phyloP scores from a whole-genome alignment of 1,139 yeast genomes.

The Wickerhamomyces sp. region DNA sequence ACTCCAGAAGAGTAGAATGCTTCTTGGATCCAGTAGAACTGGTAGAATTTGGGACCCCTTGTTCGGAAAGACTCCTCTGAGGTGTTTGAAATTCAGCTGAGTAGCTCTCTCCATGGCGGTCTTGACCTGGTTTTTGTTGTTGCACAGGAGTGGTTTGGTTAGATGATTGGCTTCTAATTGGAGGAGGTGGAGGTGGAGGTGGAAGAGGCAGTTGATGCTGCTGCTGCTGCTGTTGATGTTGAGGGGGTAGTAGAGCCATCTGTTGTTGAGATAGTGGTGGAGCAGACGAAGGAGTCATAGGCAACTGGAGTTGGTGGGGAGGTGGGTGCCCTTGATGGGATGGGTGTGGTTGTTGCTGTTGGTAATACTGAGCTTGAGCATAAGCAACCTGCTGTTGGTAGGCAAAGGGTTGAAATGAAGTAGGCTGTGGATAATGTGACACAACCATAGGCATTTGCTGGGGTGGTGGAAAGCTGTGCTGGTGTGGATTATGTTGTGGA shows the following conservation, averaged over 20 bases:
- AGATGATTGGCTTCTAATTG: not conserved
- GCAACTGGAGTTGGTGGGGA: constrained; percentile 9
- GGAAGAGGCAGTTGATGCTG: constrained; percentile 10
- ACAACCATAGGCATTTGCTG: constrained; percentile 18
- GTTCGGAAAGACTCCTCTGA: constrained; percentile 14
- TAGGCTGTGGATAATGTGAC: constrained; percentile 14
- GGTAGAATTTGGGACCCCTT: constrained; percentile 5
- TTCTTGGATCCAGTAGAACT: constrained; percentile 2
- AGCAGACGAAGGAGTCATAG: constrained; percentile 12
- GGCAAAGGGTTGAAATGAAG: constrained; percentile 10
- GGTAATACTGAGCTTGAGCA: constrained; percentile 1
- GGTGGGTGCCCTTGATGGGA: no score
- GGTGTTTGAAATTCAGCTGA: constrained; percentile 19
- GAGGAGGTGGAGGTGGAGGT: not conserved
- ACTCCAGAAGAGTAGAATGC: constrained; percentile 10
- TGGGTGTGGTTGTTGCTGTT: constrained; percentile 4
- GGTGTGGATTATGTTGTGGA: no score
- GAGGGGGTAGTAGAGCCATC: constrained; percentile 12
- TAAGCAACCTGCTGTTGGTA: constrained; percentile 5
- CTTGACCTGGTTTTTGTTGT: constrained; percentile 11
- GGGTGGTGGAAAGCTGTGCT: no score
- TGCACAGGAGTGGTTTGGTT: constrained; percentile 8
- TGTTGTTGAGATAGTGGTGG: constrained; percentile 13
- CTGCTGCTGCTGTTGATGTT: constrained; percentile 9
- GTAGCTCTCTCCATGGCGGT: constrained; percentile 5